These are phyloP conservation scores for Solanum gandarillasii DNA, from an alignment of 257 asterid genomes.

Conservation along the genomic window DNA sequence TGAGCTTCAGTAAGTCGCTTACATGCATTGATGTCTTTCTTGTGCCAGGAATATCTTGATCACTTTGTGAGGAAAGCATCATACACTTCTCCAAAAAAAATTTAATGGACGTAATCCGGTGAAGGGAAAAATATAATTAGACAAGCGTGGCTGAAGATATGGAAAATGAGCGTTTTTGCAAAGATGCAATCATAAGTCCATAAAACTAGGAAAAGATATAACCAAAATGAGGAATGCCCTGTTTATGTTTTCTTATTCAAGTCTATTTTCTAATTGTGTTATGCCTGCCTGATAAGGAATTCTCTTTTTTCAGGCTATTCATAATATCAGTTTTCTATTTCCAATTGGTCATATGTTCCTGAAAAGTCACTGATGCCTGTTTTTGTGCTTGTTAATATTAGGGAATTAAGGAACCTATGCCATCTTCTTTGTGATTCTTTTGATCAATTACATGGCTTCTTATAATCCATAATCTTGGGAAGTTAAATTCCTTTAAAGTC, in stretches of 20 bases:
- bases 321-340: background rate
- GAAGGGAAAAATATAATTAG: background rate
- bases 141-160: background rate
- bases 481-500: background rate
- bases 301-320: background rate
- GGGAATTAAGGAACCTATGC: background rate
- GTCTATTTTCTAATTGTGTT: background rate
- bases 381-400: background rate
- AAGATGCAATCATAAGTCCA: background rate
- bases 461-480: background rate
- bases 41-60: background rate
- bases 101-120: background rate
- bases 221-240: background rate
- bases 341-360: background rate
- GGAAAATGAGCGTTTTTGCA: background rate
- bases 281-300: background rate
- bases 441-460: background rate
- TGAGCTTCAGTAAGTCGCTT: background rate
- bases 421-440: background rate
- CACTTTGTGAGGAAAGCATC: background rate
- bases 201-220: background rate
- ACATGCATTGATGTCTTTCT: background rate
- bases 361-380: background rate
- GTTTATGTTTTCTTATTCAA: background rate
- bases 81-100: background rate